Evolutionary conservation across 768 basidiomycete species (phyloP).

Genomic region (Aureoboletus auriporus): DNA sequence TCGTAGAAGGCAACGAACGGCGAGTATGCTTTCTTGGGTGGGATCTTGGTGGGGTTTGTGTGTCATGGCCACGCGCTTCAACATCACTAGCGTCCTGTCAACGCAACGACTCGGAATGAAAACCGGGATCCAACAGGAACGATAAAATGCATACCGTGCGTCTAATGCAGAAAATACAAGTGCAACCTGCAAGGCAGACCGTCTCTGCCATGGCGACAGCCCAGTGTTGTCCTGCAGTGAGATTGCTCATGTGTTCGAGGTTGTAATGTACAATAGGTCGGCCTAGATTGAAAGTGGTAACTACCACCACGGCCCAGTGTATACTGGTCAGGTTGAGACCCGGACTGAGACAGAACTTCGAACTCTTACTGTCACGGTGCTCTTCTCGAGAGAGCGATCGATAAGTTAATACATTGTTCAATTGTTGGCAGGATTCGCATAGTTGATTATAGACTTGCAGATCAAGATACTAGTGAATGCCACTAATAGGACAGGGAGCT

Average conservation of each 20-base stretch:
- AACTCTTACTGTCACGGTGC: too few species aligned
- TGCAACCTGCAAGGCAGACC: slow-evolving; percentile 6
- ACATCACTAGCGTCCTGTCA: slow-evolving; percentile 5
- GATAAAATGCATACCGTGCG: slow-evolving; percentile 1
- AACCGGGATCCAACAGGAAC: background rate
- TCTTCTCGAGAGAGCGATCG: too few species aligned
- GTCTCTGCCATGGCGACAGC: slow-evolving; percentile 8
- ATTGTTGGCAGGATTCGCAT: too few species aligned
- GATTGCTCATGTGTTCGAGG: background rate
- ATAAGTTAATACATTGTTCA: too few species aligned
- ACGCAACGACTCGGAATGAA: background rate
- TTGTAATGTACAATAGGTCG: background rate
- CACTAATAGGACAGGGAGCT: too few species aligned
- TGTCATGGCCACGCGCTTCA: background rate
- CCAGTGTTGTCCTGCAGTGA: slow-evolving; percentile 9
- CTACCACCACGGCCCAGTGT: too few species aligned
- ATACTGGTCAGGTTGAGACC: background rate
- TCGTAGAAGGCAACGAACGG: slow-evolving; percentile 17
- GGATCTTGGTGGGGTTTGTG: background rate
- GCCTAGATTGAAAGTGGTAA: background rate
- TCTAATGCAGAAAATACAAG: slow-evolving; percentile 8
- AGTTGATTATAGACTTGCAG: too few species aligned
- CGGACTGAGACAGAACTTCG: slow-evolving; percentile 1
- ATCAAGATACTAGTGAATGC: too few species aligned
- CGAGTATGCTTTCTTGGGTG: slow-evolving; percentile 3